Percentiles rank a stretch among this genome's conserved stretches.
Conservation (phyloP, 2,329 filamentous ascomycete genomes). For the Aaosphaeria pasadenensis region DNA sequence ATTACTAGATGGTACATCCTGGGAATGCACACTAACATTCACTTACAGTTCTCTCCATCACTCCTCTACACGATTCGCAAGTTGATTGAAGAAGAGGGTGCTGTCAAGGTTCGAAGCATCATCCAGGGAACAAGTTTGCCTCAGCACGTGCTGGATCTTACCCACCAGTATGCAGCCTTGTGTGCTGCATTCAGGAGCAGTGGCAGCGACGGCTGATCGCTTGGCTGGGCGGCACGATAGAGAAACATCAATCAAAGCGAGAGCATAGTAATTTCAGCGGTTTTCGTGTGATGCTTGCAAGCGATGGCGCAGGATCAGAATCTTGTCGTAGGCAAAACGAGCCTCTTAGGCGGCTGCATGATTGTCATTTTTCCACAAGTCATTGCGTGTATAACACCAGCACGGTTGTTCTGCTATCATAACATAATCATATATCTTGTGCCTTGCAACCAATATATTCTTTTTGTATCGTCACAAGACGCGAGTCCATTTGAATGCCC, state of each 20-base stretch:
- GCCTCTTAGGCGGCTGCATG: no score
- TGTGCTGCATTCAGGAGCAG: conserved; percentile 95
- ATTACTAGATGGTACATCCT: neutral
- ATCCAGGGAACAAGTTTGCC: conserved; percentile 94
- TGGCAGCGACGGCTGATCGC: conserved; percentile 72
- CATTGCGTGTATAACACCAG: no score
- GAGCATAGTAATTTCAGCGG: no score
- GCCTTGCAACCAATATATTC: conserved; percentile 39
- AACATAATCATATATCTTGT: neutral
- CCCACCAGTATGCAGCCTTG: conserved; percentile 91
- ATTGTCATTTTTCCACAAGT: no score
- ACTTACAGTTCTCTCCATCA: conserved; percentile 75
- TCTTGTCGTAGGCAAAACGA: no score
- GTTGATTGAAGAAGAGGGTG: conserved; percentile 95
- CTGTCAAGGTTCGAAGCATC: conserved; percentile 94
- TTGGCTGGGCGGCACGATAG: neutral
- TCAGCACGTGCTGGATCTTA: conserved; percentile 88
- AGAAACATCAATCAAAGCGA: no score
- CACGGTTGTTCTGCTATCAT: no score
- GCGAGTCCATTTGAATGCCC: conserved; percentile 24
- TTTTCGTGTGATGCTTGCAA: no score
- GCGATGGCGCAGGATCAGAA: no score
- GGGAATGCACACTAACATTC: no score
- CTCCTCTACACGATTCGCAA: conserved; percentile 84
- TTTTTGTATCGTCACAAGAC: conserved; percentile 39